Base-by-base conservation (phyloP, 768 basidiomycete genomes). In the Suillus bovinus region DNA sequence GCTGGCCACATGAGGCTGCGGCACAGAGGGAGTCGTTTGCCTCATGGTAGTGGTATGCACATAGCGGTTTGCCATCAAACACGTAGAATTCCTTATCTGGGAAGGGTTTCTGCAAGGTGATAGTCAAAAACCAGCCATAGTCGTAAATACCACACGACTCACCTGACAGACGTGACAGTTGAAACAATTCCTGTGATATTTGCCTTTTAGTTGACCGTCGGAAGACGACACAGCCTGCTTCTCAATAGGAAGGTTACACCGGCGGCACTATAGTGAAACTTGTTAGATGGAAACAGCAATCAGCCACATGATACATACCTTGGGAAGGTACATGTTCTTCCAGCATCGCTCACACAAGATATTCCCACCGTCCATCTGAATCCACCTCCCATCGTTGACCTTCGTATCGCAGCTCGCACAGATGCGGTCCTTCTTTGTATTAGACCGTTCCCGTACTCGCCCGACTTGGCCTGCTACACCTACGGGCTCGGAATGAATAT, bases 301-400 rank as follows among this genome's bases (percentile, higher is more conserved):
- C 17, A 57, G 53, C 52, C 55, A 49, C 33, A n/a, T 20, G 36
- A 58, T 41, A 74, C 84, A 46, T 65, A 91, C 93, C 80, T 94
- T 94, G 64, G 95, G 95, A 64, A 97, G 76, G 78, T 96, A 97
- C 88, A 96, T 90, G 69, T 91, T 87, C 81, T 96, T 97, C 95
- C 95, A 97, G 74, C 95, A 96, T 68, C 76, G 77, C 71, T 95
- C 96, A 74, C 96, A 97, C 68, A 97, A 76, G 41, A 94, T 86
- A 42, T 77, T 84, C 61, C 84, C 88, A n/a, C 80, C 83, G 72
- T 89, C 93, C 76, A 86, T 87, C 70, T 80, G 82, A 63, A 93
- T 89, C 93, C 88, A 96, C 67, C 90, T 79, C 66, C 90, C 89
- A 71, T 94, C 90, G 41, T 89, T 87, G 60, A 96, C 89, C 64